Base-by-base conservation (phyloP, 768 basidiomycete genomes). In the Boletus reticuloceps region DNA sequence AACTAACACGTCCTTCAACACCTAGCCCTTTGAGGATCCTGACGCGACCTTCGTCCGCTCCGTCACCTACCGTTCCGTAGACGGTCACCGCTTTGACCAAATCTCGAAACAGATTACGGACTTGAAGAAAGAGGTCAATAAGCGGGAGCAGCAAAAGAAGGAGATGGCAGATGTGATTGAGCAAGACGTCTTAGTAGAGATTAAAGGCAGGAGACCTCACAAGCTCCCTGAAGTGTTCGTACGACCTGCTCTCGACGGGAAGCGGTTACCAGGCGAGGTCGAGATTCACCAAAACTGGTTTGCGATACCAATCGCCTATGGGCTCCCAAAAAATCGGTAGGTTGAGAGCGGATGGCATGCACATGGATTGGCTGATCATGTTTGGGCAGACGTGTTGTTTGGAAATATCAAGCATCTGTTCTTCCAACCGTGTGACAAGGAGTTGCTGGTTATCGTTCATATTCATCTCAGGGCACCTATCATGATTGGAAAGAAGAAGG, bases 401-500 rank as follows among this genome's bases (percentile, higher is more conserved):
- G 88, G 84, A 75, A 99, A 99, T 70, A 88, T 99, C 77, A 97
- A 96, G 71, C 96, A 99, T 72, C 79, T 98, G 11, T 97, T 98
- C 76, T 98, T 99, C 83, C 97, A 99, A 68, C 96, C 97, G 3
- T 98, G 96, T 65, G 97, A 99, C 60, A 86, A 92, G 61, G 97
- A 99, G 70, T 77, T 98, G 19, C 80, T 98, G 50, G 95, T 97
- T 52, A 88, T 99, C 58, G 84, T 97, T 32, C 97, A 99, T 69
- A 74, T 97, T 48, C 91, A 98, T 69, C 79, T 99, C 48, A 97
- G 84, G 72, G 83, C 93, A 1, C 97, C 97, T 1, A 98, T 99
- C 70, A 96, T 98, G 82, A 91, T 99, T 62, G 96, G 97, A 58
- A 98, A 98, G 79, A 97, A 94, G 76, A 99, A 98, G 72, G 86